Base-by-base conservation (phyloP, 768 basidiomycete species). In the Russula sp. region DNA sequence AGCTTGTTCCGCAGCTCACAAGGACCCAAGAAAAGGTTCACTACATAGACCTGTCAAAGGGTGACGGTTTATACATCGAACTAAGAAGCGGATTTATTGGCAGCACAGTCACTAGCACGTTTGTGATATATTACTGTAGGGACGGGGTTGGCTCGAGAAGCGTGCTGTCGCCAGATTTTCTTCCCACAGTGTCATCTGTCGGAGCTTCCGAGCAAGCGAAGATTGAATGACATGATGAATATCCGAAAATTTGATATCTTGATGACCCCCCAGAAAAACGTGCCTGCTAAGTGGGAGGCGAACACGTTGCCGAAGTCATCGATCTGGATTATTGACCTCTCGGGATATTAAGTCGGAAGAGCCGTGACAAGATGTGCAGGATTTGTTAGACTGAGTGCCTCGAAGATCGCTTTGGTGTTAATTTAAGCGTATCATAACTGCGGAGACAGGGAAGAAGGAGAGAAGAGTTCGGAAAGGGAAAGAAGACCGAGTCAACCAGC, bases 261-360 rank as follows among this genome's bases (percentile, higher is more conserved):
- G 42, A 63, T 47, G 14, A n/a, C 14, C 18, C 22, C 39, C 5
- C 3, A 31, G 50, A 39, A 47, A 35, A 16, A 27, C 27, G n/a
- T 22, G 57, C 63, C 63, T 64, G 57, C 31, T 22, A 16, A 14
- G 47, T 22, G 56, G 6, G 51, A 42, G 57, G 63, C 40, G 40
- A 50, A 54, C 63, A 64, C 63, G 57, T 64, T 64, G 63, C 45
- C 22, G 27, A 57, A 22, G 22, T 42, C 34, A 64, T 64, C 63
- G 62, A 63, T 63, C 45, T 27, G 34, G 31, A 31, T 16, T 53
- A 27, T 10, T 13, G 39, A 42, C 54, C 45, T 44, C 14, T 34
- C 31, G 35, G 37, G 42, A 35, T n/a, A 39, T 31, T 9, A 52
- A 32, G 37, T 31, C 27, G 10, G 42, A 34, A 42, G 14, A n/a